Evolutionary conservation across 345 rosid genomes (phyloP).

Genomic region (Linum trigynum): DNA sequence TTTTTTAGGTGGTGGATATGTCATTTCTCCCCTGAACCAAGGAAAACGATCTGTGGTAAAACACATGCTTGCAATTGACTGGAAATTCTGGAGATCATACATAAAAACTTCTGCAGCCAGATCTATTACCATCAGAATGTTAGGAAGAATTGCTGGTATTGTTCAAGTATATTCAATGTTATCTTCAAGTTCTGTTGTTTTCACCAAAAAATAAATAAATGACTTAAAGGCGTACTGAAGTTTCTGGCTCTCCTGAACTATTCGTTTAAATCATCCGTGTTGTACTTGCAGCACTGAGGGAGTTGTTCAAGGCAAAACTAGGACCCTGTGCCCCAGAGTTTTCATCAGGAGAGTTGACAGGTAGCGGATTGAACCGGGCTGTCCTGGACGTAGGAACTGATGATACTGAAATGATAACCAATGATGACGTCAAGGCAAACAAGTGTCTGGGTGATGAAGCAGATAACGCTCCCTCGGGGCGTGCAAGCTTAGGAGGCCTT

Average conservation of each 20-base stretch:
- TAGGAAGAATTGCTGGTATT: constrained; percentile 84
- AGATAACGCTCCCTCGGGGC: constrained; percentile 57
- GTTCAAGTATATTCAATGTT: not conserved
- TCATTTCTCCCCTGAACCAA: constrained; percentile 62
- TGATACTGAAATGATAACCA: constrained; percentile 25
- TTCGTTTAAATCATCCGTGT: not conserved
- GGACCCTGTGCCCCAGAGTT: constrained; percentile 50
- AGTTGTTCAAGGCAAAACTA: constrained; percentile 60
- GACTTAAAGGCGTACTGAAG: not conserved
- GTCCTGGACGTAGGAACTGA: constrained; percentile 20
- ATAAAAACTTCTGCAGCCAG: constrained; percentile 53
- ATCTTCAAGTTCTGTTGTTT: constrained; percentile 12
- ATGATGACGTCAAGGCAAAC: constrained; percentile 28
- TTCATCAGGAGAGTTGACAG: constrained; percentile 60
- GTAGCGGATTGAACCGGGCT: constrained; percentile 28
- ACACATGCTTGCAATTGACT: constrained; percentile 96
- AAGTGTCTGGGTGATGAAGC: constrained; percentile 40
- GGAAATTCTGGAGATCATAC: constrained; percentile 93
- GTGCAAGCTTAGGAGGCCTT: constrained; percentile 66
- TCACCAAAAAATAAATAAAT: too few species aligned
- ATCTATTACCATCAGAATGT: constrained; percentile 76
- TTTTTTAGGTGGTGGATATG: constrained; percentile 87
- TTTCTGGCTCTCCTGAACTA: not conserved
- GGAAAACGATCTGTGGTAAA: constrained; percentile 76
- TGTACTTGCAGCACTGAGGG: constrained; percentile 60